Percentiles rank a stretch among this genome's conserved stretches.
Conservation (phyloP, 1,139 yeast genomes). For the Blastobotrys elegans region DNA sequence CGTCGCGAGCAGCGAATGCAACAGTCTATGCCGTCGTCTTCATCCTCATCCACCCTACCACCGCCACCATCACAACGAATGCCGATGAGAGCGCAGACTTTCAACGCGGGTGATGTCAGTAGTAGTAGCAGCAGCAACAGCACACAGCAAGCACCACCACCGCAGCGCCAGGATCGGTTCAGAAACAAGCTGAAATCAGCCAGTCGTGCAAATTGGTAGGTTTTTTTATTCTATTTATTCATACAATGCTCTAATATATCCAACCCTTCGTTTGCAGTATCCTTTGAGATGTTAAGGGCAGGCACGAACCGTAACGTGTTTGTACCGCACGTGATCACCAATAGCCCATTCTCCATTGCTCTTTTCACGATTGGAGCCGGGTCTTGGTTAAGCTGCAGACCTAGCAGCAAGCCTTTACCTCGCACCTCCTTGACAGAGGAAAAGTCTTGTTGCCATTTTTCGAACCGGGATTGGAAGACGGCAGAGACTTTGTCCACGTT, state of each 20-base stretch:
- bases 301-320: conserved; percentile 90
- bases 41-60: conserved; percentile 1
- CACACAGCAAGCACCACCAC: not conserved
- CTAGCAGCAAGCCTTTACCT: conserved; percentile 84
- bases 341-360: conserved; percentile 73
- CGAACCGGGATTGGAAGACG: conserved; percentile 48
- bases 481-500: conserved; percentile 57
- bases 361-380: conserved; percentile 60
- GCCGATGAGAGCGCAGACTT: conserved; percentile 7
- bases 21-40: conserved; percentile 13
- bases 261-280: conserved; percentile 64
- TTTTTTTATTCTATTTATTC: not conserved
- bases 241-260: conserved; percentile 46
- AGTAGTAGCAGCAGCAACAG: conserved; percentile 1
- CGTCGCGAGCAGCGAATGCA: conserved; percentile 20
- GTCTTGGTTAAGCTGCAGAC: conserved; percentile 66
- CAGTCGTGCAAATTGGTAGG: conserved; percentile 27
- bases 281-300: conserved; percentile 76
- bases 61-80: conserved; percentile 2
- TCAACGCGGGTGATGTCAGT: conserved; percentile 3
- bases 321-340: conserved; percentile 86
- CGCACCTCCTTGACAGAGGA: conserved; percentile 54
- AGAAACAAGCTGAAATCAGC: conserved; percentile 25
- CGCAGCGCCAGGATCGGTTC: conserved; percentile 20
- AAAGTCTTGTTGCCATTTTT: conserved; percentile 52